Evolutionary conservation across 75 land plant genomes (phyloP).

Genomic region (Pinus taeda): DNA sequence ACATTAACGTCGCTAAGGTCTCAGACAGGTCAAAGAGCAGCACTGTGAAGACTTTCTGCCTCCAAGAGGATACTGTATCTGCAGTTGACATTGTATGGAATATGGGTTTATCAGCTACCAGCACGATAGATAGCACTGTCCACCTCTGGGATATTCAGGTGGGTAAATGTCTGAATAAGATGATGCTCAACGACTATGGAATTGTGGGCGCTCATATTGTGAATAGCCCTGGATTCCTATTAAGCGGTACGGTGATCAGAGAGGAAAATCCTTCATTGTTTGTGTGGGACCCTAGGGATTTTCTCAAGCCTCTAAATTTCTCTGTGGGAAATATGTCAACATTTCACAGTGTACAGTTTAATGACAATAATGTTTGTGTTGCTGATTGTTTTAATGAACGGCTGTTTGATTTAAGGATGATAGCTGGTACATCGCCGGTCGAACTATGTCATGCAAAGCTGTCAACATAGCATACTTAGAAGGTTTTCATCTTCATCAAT

Average conservation of each 20-base stretch:
- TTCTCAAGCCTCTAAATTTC: background rate
- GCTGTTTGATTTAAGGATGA: background rate
- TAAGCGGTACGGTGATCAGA: background rate
- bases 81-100: background rate
- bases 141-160: background rate
- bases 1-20: background rate
- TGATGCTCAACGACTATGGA: background rate
- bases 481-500: too few species aligned
- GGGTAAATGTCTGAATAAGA: background rate
- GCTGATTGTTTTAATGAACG: background rate
- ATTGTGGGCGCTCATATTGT: background rate
- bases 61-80: background rate
- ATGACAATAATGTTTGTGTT: background rate
- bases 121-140: background rate
- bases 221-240: background rate
- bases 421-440: background rate
- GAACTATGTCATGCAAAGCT: too few species aligned
- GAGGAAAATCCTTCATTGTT: background rate
- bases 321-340: background rate
- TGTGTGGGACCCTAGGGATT: background rate
- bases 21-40: background rate
- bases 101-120: background rate
- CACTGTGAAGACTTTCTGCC: background rate
- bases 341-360: background rate
- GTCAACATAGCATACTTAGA: too few species aligned